Evolutionary conservation across 805 yeast species (phyloP), one percentile per base, ranked within the genome.

Genomic region (Cyberlindnera mrakii): DNA sequence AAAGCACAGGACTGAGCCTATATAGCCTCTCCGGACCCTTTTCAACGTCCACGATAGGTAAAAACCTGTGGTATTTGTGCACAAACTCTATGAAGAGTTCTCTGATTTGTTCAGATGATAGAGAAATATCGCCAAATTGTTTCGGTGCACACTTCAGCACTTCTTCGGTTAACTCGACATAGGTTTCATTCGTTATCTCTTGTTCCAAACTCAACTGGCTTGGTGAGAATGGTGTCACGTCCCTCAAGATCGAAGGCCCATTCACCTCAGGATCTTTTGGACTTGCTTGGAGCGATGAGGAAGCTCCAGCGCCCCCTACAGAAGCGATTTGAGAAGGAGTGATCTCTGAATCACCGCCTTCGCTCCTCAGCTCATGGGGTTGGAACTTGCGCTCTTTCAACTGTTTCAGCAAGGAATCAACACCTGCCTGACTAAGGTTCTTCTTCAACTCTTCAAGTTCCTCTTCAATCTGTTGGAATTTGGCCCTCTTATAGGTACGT

Each of bases 401-500:
- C 33, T 55, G 58, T 15, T 46, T 44, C 15, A 53, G 29, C 29
- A 54, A 33, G 5, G 48, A 49, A 27, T 55, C 58, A 14, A 49
- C 58, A 14, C 59, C 58, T 16, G 50, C 50, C 32, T 53, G 58
- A 16, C 65, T 59, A 42, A 84, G 62, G 29, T 77, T 71, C 55
- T 74, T 72, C 53, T 84, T 75, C 41, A 87, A 64, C 52, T 82
- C 89, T 45, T 76, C 75, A 48, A 84, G 78, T 60, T 90, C 95
- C 51, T 74, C 76, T 58, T 90, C 98, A 42, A 91, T 70, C 51
- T 80, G 84, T n/a, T 85, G 88, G 35, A 84, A 77, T 46, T 86
- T 72, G 14, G 91, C 95, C 36, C 98, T 70, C 58, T 91, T 93
- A 50, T 85, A 85, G 0, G 96, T 89, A 53, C 99, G 72, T 61